Base-by-base conservation (phyloP, 352 stramenopile genomes). In the Pythium graminicola region DNA sequence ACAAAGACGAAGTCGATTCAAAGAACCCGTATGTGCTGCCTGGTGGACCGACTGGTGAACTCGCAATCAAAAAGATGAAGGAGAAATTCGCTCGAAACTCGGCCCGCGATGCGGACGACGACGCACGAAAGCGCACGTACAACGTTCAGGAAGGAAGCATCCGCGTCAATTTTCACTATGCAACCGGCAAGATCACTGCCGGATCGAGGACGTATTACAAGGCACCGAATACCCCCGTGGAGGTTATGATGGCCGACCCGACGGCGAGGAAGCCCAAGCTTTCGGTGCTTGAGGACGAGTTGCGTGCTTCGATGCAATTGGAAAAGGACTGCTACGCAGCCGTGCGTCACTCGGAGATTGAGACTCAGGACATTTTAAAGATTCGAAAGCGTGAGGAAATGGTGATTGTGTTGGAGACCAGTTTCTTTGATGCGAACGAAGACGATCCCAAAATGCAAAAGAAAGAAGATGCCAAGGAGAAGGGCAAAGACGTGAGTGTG, bases 61-160 rank as follows among this genome's bases (percentile, higher is more conserved):
- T 95, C 54, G 45, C 80, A 13, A 93, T 97, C 49, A 86, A 89
- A 56, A 97, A 96, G 48, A 97, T 97, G 89, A 94, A 87, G 48
- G 85, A 97, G 50, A 96, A 95, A 54, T 97, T 94, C 58, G 70
- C 70, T 2, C 83, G 90, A 9, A 87, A 95, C 48, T 6, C 50
- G 2, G 16, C 40, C 1, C 32, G 76, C 13, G 46, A 58, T 8
- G 84, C 81, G 5, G 79, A 89, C 50, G 72, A 89, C 23, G 81
- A 98, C 61, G 76, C 92, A 11, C 76, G 84, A 6, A 97, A 96
- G 62, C 70, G 83, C n/a, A 89, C 76, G 23, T 97, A 94, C 66
- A 92, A 95, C 57, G 69, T 98, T 0, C 70, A 89, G 6, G 87
- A 97, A 50, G 88, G 85, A 6, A 81, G 60, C n/a, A 95, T 97